Evolutionary conservation across 2,329 filamentous ascomycete species (phyloP).

Genomic region (Neonectria magnoliae): DNA sequence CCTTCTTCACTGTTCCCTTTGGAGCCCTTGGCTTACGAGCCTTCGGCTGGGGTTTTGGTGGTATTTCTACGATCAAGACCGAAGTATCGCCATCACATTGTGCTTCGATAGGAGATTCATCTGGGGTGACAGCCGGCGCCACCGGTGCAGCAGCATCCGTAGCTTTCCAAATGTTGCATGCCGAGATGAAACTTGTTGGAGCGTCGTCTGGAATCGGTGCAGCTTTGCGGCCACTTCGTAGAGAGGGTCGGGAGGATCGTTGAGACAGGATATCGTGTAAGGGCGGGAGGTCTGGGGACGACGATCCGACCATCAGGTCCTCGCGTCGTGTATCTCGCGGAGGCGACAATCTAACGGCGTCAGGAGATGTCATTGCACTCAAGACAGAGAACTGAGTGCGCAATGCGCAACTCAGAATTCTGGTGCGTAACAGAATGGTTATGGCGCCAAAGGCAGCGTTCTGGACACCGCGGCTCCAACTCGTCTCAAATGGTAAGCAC

Average conservation of each 20-base stretch:
- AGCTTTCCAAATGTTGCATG: slow-evolving; percentile 50
- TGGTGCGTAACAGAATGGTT: slow-evolving; percentile 45
- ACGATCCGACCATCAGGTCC: slow-evolving; percentile 52
- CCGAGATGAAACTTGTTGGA: slow-evolving; percentile 53
- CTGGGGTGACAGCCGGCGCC: neutral
- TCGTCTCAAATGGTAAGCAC: neutral
- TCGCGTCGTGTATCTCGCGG: slow-evolving; percentile 46
- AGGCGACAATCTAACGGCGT: slow-evolving; percentile 46
- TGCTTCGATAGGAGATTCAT: neutral
- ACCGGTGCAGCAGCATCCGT: slow-evolving; percentile 41
- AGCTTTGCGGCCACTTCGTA: slow-evolving; percentile 51
- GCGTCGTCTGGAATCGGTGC: slow-evolving; percentile 51
- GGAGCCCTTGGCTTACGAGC: slow-evolving; percentile 31
- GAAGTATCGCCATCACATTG: slow-evolving; percentile 28
- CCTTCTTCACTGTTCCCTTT: slow-evolving; percentile 29
- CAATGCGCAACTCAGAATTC: slow-evolving; percentile 56
- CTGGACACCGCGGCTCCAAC: neutral
- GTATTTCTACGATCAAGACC: slow-evolving; percentile 38
- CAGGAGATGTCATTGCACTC: slow-evolving; percentile 48
- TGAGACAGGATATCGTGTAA: slow-evolving; percentile 59
- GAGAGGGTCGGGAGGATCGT: slow-evolving; percentile 42
- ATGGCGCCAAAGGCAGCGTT: slow-evolving; percentile 19
- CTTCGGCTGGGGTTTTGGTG: slow-evolving; percentile 28
- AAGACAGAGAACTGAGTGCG: slow-evolving; percentile 50
- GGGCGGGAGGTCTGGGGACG: slow-evolving; percentile 66